Evolutionary conservation across 208 protist species (phyloP).

Genomic region (Eutreptiella sp.): DNA sequence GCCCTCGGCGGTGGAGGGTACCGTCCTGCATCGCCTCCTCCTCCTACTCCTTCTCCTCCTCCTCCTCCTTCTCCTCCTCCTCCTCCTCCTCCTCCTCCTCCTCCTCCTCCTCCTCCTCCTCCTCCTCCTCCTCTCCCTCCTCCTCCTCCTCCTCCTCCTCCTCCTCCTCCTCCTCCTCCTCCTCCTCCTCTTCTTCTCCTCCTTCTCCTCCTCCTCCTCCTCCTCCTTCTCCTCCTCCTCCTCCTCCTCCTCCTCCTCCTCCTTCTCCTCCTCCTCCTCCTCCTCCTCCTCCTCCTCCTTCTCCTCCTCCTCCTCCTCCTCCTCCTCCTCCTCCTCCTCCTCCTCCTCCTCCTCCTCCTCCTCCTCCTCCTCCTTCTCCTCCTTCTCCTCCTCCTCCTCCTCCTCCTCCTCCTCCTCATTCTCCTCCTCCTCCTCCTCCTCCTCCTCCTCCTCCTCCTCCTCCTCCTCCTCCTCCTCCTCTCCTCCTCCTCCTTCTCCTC

Average conservation of each 20-base stretch:
- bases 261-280: slow-evolving; percentile 21
- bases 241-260: slow-evolving; percentile 16
- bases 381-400: slow-evolving; percentile 10
- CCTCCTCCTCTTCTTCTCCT: slow-evolving; percentile 19
- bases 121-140: slow-evolving; percentile 27
- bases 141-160: background rate
- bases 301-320: slow-evolving; percentile 23
- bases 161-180: slow-evolving; percentile 3
- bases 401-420: too few relatives aligned
- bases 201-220: slow-evolving; percentile 23
- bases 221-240: slow-evolving; percentile 8
- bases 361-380: slow-evolving; percentile 21
- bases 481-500: background rate
- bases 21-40: slow-evolving; percentile 17
- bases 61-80: slow-evolving; percentile 4
- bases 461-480: slow-evolving; percentile 17
- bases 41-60: slow-evolving; percentile 19
- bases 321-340: slow-evolving; percentile 26
- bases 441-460: slow-evolving; percentile 20
- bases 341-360: slow-evolving; percentile 7
- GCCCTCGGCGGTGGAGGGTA: too few relatives aligned
- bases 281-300: slow-evolving; percentile 6
- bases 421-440: slow-evolving; percentile 7
- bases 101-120: slow-evolving; percentile 20
- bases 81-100: slow-evolving; percentile 29